These are phyloP conservation scores for Kodamaea arcana DNA, from an alignment of 1,139 yeast genomes.

Conservation along the genomic window DNA sequence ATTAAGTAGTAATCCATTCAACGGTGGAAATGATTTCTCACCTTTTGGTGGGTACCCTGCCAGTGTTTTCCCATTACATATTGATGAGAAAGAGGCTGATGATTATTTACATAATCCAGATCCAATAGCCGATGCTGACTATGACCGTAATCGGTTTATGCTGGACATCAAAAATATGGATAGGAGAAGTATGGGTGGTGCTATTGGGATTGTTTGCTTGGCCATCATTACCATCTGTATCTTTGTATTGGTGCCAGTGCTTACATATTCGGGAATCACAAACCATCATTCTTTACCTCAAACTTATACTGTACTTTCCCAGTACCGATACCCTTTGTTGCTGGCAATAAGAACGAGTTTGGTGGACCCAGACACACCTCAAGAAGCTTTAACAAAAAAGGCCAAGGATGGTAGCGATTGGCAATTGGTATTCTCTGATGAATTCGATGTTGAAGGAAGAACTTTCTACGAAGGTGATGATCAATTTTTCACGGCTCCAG, in stretches of 20 bases:
- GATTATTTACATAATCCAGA: constrained; percentile 31
- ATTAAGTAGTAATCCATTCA: constrained; percentile 12
- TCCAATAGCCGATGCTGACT: constrained; percentile 28
- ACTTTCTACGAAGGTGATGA: constrained; percentile 31
- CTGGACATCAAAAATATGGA: constrained; percentile 25
- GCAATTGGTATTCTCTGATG: constrained; percentile 26
- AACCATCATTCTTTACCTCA: constrained; percentile 12
- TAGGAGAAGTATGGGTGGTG: constrained; percentile 20
- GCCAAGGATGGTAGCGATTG: constrained; percentile 21
- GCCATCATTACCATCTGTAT: constrained; percentile 18
- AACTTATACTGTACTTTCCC: constrained; percentile 21
- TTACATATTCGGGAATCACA: constrained; percentile 24
- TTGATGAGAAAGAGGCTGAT: constrained; percentile 29
- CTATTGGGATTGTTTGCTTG: constrained; percentile 18
- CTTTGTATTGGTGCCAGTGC: constrained; percentile 24
- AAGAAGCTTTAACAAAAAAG: constrained; percentile 12
- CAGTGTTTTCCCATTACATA: constrained; percentile 25
- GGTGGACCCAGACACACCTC: constrained; percentile 29
- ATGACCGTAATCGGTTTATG: constrained; percentile 23
- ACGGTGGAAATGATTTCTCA: constrained; percentile 15
- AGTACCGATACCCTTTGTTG: constrained; percentile 21
- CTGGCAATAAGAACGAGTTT: constrained; percentile 22
- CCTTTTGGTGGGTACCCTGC: constrained; percentile 34
- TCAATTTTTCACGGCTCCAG: constrained; percentile 27
- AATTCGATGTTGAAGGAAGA: constrained; percentile 27